These are phyloP conservation scores for Plasmodium malariae DNA, from an alignment of 169 alveolate species.

Conservation along the genomic window DNA sequence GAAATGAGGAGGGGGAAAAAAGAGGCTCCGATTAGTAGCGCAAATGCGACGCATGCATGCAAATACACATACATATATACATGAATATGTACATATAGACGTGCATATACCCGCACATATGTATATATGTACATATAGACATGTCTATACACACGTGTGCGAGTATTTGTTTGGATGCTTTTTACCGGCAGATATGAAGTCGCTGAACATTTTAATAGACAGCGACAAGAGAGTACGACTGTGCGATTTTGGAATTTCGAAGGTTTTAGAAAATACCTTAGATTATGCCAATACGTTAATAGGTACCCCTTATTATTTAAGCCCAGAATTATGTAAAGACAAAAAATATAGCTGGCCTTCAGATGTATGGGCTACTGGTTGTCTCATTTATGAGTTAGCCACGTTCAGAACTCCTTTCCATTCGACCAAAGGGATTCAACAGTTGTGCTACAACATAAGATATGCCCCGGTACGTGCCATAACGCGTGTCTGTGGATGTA, in stretches of 20 bases:
- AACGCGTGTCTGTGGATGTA: neutral
- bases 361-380: constrained; percentile 99
- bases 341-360: constrained; percentile 98
- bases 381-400: constrained; percentile 89
- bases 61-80: too few species aligned
- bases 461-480: constrained; percentile 81
- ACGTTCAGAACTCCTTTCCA: constrained; percentile 90
- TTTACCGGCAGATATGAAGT: constrained; percentile 85
- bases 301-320: constrained; percentile 99
- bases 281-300: constrained; percentile 97
- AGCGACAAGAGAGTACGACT: constrained; percentile 90
- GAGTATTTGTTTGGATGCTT: neutral
- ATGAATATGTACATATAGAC: too few species aligned
- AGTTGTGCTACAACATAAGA: constrained; percentile 85
- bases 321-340: constrained; percentile 98
- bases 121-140: neutral
- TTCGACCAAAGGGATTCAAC: constrained; percentile 87
- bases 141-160: neutral
- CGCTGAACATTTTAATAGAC: constrained; percentile 92
- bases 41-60: too few species aligned
- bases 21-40: too few species aligned
- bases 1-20: neutral
- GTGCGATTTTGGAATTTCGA: constrained; percentile 96
- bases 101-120: neutral
- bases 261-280: constrained; percentile 93